Conservation (phyloP, 2,329 filamentous ascomycete genomes). For the Aphanoascus verrucosus region DNA sequence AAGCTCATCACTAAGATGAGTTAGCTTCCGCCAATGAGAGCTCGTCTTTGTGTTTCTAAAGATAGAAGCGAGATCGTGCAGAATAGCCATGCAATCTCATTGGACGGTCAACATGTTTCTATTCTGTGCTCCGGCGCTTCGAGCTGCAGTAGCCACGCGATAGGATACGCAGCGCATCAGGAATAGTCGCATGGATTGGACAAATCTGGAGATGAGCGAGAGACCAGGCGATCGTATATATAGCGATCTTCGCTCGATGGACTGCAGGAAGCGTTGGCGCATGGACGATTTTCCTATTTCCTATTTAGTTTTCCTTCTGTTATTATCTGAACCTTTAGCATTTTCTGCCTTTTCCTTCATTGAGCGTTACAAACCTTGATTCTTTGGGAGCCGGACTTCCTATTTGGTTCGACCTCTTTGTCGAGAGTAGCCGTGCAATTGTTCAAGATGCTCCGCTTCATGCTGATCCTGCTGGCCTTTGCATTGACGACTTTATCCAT, state of each 20-base stretch:
- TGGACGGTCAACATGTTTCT: slow-evolving; percentile 3
- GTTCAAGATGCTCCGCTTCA: slow-evolving; percentile 17
- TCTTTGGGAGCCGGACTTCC: slow-evolving; percentile 11
- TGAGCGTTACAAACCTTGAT: slow-evolving; percentile 11
- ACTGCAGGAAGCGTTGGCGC: not conserved
- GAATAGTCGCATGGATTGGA: too few species aligned
- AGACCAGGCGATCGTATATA: slow-evolving; percentile 7
- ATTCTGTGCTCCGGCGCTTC: slow-evolving; percentile 6
- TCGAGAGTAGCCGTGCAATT: not conserved
- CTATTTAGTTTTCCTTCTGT: slow-evolving; percentile 11
- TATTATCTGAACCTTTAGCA: slow-evolving; percentile 11
- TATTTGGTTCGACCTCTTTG: not conserved
- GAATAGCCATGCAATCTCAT: not conserved
- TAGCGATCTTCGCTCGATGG: not conserved
- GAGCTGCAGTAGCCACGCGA: not conserved
- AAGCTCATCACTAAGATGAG: not conserved
- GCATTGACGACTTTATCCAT: slow-evolving; percentile 28
- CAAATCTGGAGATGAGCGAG: not conserved
- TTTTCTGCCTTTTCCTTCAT: slow-evolving; percentile 13
- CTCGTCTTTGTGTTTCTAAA: slow-evolving; percentile 4
- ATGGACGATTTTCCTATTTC: not conserved
- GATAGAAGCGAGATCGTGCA: slow-evolving; percentile 1
- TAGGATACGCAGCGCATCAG: not conserved
- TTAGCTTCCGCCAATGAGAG: slow-evolving; percentile 5
- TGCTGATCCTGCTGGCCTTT: slow-evolving; percentile 24